Evolutionary conservation across 352 stramenopile species (phyloP).

Genomic region (Phytophthora litchii): DNA sequence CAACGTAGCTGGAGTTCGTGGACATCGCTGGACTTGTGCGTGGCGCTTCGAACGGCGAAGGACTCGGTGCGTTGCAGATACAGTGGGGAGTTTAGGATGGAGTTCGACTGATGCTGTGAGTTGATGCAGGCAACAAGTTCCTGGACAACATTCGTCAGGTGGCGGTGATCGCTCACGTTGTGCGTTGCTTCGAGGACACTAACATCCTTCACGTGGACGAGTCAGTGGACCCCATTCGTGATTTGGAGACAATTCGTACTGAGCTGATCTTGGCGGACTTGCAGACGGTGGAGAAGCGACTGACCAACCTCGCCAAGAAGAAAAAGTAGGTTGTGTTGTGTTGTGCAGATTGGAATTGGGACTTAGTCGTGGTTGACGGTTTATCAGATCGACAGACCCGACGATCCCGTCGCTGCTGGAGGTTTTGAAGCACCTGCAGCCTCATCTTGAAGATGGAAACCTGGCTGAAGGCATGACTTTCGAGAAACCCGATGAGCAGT

Average conservation of each 20-base stretch:
- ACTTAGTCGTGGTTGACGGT: conserved; percentile 11
- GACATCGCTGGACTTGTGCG: conserved; percentile 88
- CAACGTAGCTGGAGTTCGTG: conserved; percentile 80
- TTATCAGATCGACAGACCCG: conserved; percentile 54
- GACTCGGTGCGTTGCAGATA: conserved; percentile 47
- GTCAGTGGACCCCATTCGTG: conserved; percentile 94
- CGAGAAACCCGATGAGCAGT: conserved; percentile 86
- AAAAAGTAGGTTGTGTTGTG: conserved; percentile 54
- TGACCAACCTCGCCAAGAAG: conserved; percentile 77
- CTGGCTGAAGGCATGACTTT: conserved; percentile 58
- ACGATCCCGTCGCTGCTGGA: conserved; percentile 54
- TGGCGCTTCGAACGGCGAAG: conserved; percentile 81
- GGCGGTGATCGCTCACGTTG: conserved; percentile 87
- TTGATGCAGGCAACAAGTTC: conserved; percentile 78
- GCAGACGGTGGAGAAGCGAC: conserved; percentile 76
- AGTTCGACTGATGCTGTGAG: not conserved
- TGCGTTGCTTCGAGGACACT: conserved; percentile 98
- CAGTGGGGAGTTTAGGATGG: not conserved
- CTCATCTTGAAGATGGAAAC: conserved; percentile 87
- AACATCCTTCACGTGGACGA: conserved; percentile 98
- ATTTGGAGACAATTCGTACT: conserved; percentile 98
- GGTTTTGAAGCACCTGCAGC: conserved; percentile 66
- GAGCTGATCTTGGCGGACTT: conserved; percentile 95
- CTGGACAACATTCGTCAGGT: conserved; percentile 88
- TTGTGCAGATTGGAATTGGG: not conserved